phyloP scores from a whole-genome alignment of 2,329 filamentous ascomycete genomes.

The Cladophialophora yegresii region DNA sequence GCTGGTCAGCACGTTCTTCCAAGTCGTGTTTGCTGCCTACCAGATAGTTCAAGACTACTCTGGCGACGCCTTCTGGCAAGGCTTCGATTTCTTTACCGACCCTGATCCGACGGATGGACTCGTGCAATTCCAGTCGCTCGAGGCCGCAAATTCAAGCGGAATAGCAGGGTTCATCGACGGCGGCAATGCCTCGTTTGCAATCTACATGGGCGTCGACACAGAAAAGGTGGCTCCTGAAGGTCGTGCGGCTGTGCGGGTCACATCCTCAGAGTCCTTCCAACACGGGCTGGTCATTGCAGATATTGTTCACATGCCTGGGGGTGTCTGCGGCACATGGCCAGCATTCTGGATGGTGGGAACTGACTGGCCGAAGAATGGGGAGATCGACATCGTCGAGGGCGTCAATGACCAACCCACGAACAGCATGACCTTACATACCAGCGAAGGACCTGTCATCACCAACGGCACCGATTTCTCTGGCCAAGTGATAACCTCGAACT shows the following conservation, averaged over 20 bases:
- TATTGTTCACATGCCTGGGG: constrained; percentile 52
- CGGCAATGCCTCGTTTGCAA: constrained; percentile 38
- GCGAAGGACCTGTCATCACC: constrained; percentile 40
- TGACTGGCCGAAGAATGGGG: constrained; percentile 48
- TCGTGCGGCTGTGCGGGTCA: constrained; percentile 50
- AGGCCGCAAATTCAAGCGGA: constrained; percentile 43
- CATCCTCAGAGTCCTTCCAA: constrained; percentile 49
- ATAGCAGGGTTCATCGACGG: constrained; percentile 41
- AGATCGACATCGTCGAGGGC: constrained; percentile 58
- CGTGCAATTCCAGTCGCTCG: constrained; percentile 52
- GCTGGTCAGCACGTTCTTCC: constrained; percentile 31
- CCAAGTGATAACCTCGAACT: constrained; percentile 52
- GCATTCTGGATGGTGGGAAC: constrained; percentile 49
- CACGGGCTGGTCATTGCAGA: constrained; percentile 53
- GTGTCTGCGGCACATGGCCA: constrained; percentile 55
- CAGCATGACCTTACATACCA: constrained; percentile 55
- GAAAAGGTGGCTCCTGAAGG: constrained; percentile 40
- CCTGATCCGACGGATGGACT: constrained; percentile 54
- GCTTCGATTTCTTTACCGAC: constrained; percentile 53
- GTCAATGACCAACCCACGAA: constrained; percentile 51
- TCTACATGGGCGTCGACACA: constrained; percentile 51
- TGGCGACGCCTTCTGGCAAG: constrained; percentile 52
- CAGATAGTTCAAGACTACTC: constrained; percentile 47
- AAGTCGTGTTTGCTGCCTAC: constrained; percentile 39
- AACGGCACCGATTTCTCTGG: constrained; percentile 51